A percentile compares a stretch with the other conserved stretches of the same genome.
Evolutionary conservation across 805 yeast genomes (phyloP).

Genomic region (Starmerella potacharoeniae): DNA sequence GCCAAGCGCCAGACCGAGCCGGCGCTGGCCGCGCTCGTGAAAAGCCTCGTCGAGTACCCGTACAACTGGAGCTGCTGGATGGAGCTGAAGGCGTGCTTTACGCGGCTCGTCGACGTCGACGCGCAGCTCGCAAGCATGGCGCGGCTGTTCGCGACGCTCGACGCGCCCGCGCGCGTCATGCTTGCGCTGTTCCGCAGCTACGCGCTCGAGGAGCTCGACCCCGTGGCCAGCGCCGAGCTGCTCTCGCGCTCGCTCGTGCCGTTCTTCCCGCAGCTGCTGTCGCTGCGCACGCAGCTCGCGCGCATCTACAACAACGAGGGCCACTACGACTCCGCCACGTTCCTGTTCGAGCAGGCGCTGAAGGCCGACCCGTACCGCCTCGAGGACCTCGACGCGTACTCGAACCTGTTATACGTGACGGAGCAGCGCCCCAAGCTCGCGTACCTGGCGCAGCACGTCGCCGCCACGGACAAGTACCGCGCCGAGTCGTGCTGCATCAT

Average conservation of each 20-base stretch:
- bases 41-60: slow-evolving; percentile 58
- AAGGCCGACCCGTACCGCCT: slow-evolving; percentile 69
- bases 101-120: slow-evolving; percentile 20
- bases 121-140: slow-evolving; percentile 4
- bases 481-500: slow-evolving; percentile 92
- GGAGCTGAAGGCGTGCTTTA: slow-evolving; percentile 55
- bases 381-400: slow-evolving; percentile 84
- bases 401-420: slow-evolving; percentile 91
- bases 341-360: slow-evolving; percentile 63
- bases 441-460: slow-evolving; percentile 73
- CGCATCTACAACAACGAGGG: slow-evolving; percentile 70
- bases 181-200: slow-evolving; percentile 52
- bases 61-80: slow-evolving; percentile 92
- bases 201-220: slow-evolving; percentile 59
- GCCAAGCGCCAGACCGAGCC: slow-evolving; percentile 47
- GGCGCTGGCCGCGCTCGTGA: slow-evolving; percentile 52
- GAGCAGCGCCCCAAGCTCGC: slow-evolving; percentile 78
- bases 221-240: slow-evolving; percentile 8
- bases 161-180: slow-evolving; percentile 27
- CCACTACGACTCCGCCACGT: slow-evolving; percentile 72
- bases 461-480: slow-evolving; percentile 70
- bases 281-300: slow-evolving; percentile 71
- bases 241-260: slow-evolving; percentile 30
- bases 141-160: background rate
- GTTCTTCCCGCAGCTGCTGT: slow-evolving; percentile 62